phyloP scores from a whole-genome alignment of 129 eudicot species.

The Chrysanthemum seticuspe region DNA sequence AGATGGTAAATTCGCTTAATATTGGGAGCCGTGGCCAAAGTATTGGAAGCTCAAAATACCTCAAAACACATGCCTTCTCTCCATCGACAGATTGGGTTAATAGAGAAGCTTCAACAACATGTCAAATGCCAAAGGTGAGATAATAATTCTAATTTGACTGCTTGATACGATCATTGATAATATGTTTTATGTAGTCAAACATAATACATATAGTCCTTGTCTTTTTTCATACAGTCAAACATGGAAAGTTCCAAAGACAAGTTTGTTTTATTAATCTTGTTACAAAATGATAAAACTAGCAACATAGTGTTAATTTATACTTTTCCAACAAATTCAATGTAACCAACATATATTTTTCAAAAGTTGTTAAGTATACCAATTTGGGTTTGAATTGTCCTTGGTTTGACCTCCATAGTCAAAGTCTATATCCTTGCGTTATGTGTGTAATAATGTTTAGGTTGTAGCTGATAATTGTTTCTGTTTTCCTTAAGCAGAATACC shows the following conservation, averaged over 20 bases:
- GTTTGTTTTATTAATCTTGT: neutral
- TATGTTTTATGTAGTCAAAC: neutral
- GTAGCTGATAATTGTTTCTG: slow-evolving; percentile 23
- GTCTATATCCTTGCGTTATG: neutral
- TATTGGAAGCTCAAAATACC: slow-evolving; percentile 38
- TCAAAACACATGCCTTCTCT: slow-evolving; percentile 38
- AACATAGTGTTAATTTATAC: neutral
- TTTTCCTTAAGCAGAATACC: slow-evolving; percentile 16
- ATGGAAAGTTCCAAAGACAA: neutral
- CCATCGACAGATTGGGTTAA: slow-evolving; percentile 36
- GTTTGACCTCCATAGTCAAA: slow-evolving; percentile 23
- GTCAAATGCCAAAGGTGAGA: slow-evolving; percentile 47
- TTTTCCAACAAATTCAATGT: neutral
- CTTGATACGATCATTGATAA: neutral
- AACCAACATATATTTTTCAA: neutral
- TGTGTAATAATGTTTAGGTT: neutral
- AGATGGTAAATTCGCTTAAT: slow-evolving; percentile 23
- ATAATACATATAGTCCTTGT: neutral
- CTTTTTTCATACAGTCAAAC: neutral
- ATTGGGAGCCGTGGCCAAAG: slow-evolving; percentile 30
- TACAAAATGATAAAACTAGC: neutral
- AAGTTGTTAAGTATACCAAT: neutral
- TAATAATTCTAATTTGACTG: neutral
- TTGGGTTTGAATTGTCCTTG: slow-evolving; percentile 1
- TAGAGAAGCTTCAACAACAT: slow-evolving; percentile 34